Evolutionary conservation across 352 stramenopile species (phyloP).

Genomic region (Globisporangium rhizosaccharum): DNA sequence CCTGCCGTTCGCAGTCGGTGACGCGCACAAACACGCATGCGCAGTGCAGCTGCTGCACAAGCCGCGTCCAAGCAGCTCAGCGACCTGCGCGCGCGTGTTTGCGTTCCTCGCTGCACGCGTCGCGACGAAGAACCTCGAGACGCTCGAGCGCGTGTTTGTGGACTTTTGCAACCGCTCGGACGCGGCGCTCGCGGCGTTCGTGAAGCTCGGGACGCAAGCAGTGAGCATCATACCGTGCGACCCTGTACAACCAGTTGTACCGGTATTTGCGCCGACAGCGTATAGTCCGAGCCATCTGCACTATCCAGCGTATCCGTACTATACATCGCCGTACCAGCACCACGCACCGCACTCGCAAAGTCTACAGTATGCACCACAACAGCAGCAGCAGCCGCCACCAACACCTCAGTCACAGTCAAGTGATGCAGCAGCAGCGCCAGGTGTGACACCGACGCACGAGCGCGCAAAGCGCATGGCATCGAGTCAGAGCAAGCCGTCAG

Average conservation of each 20-base stretch:
- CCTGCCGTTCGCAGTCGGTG: constrained; percentile 23
- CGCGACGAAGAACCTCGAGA: constrained; percentile 31
- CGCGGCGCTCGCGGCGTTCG: constrained; percentile 20
- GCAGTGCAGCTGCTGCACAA: constrained; percentile 27
- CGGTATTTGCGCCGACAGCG: too few species aligned
- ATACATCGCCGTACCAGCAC: not conserved
- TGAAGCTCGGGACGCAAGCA: constrained; percentile 18
- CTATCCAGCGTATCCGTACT: too few species aligned
- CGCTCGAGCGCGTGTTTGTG: constrained; percentile 34
- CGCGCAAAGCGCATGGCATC: constrained; percentile 1
- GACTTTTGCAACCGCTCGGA: constrained; percentile 28
- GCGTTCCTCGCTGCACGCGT: constrained; percentile 29
- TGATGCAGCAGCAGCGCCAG: not conserved
- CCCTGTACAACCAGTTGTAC: constrained; percentile 7
- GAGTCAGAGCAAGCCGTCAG: not conserved
- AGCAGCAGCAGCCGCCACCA: constrained; percentile 11
- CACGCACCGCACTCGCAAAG: not conserved
- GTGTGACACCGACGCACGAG: constrained; percentile 3
- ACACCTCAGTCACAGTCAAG: too few species aligned
- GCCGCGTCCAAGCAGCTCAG: constrained; percentile 17
- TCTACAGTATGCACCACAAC: not conserved
- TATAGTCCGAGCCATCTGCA: too few species aligned
- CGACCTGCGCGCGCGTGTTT: constrained; percentile 24
- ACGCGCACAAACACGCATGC: not conserved
- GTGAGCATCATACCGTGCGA: constrained; percentile 38